phyloP scores from a whole-genome alignment of 768 basidiomycete genomes.

The Terana coerulea region DNA sequence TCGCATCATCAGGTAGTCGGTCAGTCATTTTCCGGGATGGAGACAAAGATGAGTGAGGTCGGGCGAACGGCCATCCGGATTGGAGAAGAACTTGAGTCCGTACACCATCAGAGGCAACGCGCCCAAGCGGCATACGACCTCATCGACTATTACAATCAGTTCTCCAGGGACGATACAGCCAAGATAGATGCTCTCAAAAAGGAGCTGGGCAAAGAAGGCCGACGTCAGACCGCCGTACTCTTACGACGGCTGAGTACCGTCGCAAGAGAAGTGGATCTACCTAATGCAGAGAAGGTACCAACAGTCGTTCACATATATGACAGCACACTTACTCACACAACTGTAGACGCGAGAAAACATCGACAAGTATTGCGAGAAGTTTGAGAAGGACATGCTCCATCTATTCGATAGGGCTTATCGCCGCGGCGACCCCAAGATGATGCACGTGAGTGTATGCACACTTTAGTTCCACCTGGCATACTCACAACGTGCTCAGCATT shows the following conservation, averaged over 20 bases:
- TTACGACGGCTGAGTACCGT: slow-evolving; percentile 81
- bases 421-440: slow-evolving; percentile 98
- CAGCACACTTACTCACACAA: slow-evolving; percentile 2
- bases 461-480: background rate
- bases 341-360: slow-evolving; percentile 82
- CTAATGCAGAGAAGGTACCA: slow-evolving; percentile 71
- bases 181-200: slow-evolving; percentile 75
- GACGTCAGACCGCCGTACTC: slow-evolving; percentile 84
- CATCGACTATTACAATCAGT: slow-evolving; percentile 91
- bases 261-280: slow-evolving; percentile 90
- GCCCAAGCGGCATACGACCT: slow-evolving; percentile 94
- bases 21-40: slow-evolving; percentile 85
- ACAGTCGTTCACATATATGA: background rate
- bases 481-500: slow-evolving; percentile 65
- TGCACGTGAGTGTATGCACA: slow-evolving; percentile 94
- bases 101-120: slow-evolving; percentile 87
- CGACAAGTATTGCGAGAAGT: slow-evolving; percentile 97
- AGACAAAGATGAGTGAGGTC: slow-evolving; percentile 87
- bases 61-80: slow-evolving; percentile 93
- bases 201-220: slow-evolving; percentile 85
- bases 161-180: slow-evolving; percentile 76
- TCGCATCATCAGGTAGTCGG: slow-evolving; percentile 74
- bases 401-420: slow-evolving; percentile 95
- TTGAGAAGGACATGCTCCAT: slow-evolving; percentile 97
- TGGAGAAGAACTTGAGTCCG: slow-evolving; percentile 93